These are phyloP conservation scores for Lyophyllum atratum DNA, from an alignment of 768 basidiomycete species.

Conservation along the genomic window DNA sequence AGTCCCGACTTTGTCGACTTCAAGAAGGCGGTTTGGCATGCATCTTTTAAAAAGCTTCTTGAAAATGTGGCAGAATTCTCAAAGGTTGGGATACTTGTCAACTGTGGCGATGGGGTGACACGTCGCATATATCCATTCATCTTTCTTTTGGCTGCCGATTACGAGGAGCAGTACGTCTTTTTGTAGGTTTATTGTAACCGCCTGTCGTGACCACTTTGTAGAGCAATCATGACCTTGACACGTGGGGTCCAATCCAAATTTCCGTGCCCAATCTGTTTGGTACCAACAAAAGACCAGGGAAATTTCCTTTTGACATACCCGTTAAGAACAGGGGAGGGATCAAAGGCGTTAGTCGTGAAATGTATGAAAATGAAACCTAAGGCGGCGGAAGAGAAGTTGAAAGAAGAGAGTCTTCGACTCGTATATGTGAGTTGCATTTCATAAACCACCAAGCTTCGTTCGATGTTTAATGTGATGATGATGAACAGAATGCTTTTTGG, in stretches of 20 bases:
- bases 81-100: background rate
- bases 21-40: background rate
- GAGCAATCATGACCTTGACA: background rate
- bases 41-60: background rate
- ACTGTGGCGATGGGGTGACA: background rate
- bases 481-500: background rate
- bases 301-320: background rate
- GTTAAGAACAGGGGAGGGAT: background rate
- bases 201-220: background rate
- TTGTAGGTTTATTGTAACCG: background rate
- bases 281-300: background rate
- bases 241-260: background rate
- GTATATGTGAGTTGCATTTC: background rate
- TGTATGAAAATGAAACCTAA: background rate
- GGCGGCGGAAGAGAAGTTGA: background rate
- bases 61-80: background rate
- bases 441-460: no score
- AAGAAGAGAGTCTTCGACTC: background rate
- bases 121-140: background rate
- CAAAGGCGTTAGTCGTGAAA: background rate
- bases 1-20: background rate
- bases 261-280: background rate
- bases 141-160: background rate
- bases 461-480: background rate
- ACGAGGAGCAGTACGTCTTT: background rate